A percentile compares a stretch with the other conserved stretches of the same genome.
Conservation (phyloP, 441 rosid species). For the Breynia disticha region DNA sequence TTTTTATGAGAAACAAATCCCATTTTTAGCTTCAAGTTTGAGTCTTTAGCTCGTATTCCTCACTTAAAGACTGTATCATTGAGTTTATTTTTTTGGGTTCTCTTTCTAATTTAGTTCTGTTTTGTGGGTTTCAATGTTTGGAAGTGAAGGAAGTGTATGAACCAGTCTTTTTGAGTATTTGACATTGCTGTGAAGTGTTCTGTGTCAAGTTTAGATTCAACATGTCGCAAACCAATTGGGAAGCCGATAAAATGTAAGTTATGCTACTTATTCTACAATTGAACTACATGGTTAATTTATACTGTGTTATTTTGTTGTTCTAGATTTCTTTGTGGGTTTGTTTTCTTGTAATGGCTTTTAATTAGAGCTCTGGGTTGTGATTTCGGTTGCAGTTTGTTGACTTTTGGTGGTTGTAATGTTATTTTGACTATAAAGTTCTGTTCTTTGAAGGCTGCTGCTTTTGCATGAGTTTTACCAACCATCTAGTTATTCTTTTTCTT, state of each 20-base stretch:
- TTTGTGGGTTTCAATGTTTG: slow-evolving; percentile 20
- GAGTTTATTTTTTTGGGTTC: slow-evolving; percentile 4
- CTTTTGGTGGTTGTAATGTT: slow-evolving; percentile 15
- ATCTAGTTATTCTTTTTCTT: slow-evolving; percentile 28
- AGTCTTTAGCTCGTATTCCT: slow-evolving; percentile 11
- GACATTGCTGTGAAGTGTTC: slow-evolving; percentile 27
- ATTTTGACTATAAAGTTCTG: slow-evolving; percentile 20
- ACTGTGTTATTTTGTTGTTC: background rate
- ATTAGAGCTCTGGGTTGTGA: slow-evolving; percentile 7
- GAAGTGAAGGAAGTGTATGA: slow-evolving; percentile 19
- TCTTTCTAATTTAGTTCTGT: slow-evolving; percentile 4
- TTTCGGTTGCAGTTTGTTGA: slow-evolving; percentile 21
- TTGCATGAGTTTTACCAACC: slow-evolving; percentile 1
- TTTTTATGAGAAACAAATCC: too few relatives aligned
- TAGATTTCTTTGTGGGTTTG: slow-evolving; percentile 6
- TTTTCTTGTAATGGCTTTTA: background rate
- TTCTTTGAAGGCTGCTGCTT: slow-evolving; percentile 15
- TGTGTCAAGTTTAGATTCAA: slow-evolving; percentile 20
- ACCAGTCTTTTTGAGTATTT: slow-evolving; percentile 19
- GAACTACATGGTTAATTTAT: too few relatives aligned
- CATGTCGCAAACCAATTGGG: slow-evolving; percentile 63
- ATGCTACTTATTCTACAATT: slow-evolving; percentile 10
- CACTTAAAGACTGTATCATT: background rate
- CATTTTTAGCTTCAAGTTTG: background rate
- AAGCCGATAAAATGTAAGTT: slow-evolving; percentile 64